Evolutionary conservation across 1,139 yeast species (phyloP), one percentile per base, ranked within the genome.

Genomic region (Pichia sp.): DNA sequence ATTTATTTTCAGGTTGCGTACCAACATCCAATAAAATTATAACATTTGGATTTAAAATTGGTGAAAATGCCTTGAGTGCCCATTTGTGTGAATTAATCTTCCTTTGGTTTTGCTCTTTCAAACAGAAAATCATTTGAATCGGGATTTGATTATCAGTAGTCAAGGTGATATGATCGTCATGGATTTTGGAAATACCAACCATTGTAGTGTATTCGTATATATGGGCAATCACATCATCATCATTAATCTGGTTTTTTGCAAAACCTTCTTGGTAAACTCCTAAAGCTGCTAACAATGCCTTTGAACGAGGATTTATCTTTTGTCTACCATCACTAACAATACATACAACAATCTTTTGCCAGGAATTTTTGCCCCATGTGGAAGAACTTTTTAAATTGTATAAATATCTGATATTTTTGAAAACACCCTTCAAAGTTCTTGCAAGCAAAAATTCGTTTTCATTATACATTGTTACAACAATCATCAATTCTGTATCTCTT

Each of bases 41-140:
- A 23, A 85, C 82, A 49, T 76, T 77, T 1, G 95, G 95, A 43
- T 81, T 70, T 44, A 85, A 67, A 34, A 83, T 70, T 3, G 87
- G 85, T 2, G 85, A 80, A 66, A 85, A 82, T 0, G 90, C 85
- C 61, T 85, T 88, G 69, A 85, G 80, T 52, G 86, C 82, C 95
- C 95, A 85, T 54, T 94, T 72, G 64, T 85, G 95, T 18, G 90
- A 82, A 64, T 85, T 85, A 63, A 85, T 85, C 63, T 85, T 85
- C 62, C 81, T 76, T 53, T 80, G 73, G 62, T 85, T 85, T 58
- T 79, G 77, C 59, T 85, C 95, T 65, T 85, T 85, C 57, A 85
- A 68, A 62, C 94, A 85, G 64, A 85, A 85, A 32, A 85, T 65
- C 68, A 85, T 70, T 63, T 85, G 95, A 7, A 84, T 80, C 0